Evolutionary conservation across 768 basidiomycete genomes (phyloP).

Genomic region (Russula emetica): DNA sequence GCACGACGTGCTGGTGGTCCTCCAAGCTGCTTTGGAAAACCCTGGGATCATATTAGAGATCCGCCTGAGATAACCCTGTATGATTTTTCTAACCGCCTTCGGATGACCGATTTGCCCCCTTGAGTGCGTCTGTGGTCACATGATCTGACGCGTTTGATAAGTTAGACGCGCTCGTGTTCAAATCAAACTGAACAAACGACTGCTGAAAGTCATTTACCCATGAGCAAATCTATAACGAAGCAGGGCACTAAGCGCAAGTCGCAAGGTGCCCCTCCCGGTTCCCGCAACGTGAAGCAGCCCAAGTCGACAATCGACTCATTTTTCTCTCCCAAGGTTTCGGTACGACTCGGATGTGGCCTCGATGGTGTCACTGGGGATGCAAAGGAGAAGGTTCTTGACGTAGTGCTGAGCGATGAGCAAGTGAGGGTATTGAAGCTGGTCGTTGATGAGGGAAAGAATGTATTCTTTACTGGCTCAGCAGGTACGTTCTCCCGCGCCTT

Average conservation of each 20-base stretch:
- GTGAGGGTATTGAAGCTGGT: slow-evolving; percentile 46
- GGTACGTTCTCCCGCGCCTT: slow-evolving; percentile 37
- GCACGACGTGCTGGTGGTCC: slow-evolving; percentile 21
- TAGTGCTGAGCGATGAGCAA: slow-evolving; percentile 54
- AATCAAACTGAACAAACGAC: background rate
- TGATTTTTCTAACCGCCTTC: too few species aligned
- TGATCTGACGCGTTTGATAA: slow-evolving; percentile 21
- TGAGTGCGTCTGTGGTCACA: slow-evolving; percentile 16
- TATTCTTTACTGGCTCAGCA: slow-evolving; percentile 70
- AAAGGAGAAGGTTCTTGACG: slow-evolving; percentile 31
- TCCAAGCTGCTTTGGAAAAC: too few species aligned
- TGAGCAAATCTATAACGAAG: slow-evolving; percentile 17
- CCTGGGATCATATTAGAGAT: too few species aligned
- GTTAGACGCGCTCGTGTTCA: background rate
- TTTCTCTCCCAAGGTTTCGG: slow-evolving; percentile 33
- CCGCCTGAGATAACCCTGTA: too few species aligned
- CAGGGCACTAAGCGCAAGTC: slow-evolving; percentile 34
- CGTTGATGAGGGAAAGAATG: slow-evolving; percentile 52
- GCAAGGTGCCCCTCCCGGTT: slow-evolving; percentile 22
- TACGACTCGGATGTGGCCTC: slow-evolving; percentile 24
- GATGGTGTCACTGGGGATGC: slow-evolving; percentile 22
- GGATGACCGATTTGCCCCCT: too few species aligned
- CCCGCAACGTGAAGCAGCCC: slow-evolving; percentile 31
- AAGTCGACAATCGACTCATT: slow-evolving; percentile 36
- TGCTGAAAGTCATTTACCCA: background rate